Base-by-base conservation (phyloP, 2,329 filamentous ascomycete genomes). In the Bipolaris oryzae region DNA sequence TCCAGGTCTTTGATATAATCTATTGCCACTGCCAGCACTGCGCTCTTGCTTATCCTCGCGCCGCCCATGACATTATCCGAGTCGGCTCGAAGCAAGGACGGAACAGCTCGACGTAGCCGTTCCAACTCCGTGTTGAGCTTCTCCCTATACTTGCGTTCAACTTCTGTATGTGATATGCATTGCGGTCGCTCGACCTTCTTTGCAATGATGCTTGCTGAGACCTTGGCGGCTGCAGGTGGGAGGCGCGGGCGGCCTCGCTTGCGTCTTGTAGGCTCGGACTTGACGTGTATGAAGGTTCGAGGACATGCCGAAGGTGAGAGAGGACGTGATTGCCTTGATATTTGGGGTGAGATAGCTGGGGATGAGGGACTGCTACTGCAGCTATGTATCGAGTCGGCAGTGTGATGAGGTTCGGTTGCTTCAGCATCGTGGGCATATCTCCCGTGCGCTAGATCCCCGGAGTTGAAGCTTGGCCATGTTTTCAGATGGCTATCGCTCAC, bases 81-180 rank as follows among this genome's bases (percentile, higher is more conserved):
- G 15, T 56, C 58, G 25, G 53, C 49, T 31, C 60, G 64, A 7
- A 64, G 64, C 10, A 70, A 45, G 20, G 61, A 68, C 16, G 66
- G 67, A 1, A 69, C 57, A 6, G 64, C 66, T 15, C 51, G 52
- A 18, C 66, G 58, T 45, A 70, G 48, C 23, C 67, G 57, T 48
- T 70, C 67, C 28, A 70, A 59, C 49, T 69, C 66, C 11, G 58
- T 53, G 52, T 70, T 70, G n/a, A 70, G 56, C 38, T 67, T 66
- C 53, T 59, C 57, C n/a, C 57, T 49, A 28, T 59, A 59, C 38
- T 53, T 53, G 43, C 57, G 57, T 21, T 59, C 68, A 49, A 53
- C 64, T 57, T 69, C 62, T 25, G 65, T 69, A 50, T 70, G 67
- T n/a, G 67, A 66, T 25, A 55, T 41, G 35, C 55, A 58, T 21